Conservation (phyloP, 2,329 filamentous ascomycete species). For the Colletotrichum lupini region DNA sequence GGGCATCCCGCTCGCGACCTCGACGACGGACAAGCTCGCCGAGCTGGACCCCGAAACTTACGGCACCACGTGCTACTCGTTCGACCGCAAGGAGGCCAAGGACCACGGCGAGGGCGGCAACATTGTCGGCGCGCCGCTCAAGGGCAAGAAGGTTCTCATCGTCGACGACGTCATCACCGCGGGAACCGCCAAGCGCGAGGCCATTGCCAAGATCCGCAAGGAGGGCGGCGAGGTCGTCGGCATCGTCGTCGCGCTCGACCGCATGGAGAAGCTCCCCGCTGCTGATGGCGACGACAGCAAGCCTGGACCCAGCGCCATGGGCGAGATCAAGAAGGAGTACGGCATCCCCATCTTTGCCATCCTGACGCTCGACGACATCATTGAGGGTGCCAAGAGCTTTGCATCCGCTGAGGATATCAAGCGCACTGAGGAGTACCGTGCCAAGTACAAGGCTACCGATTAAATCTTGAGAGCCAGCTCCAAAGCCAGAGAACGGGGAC, state of each 20-base stretch:
- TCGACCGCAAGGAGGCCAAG: constrained; percentile 97
- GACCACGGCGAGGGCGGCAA: constrained; percentile 94
- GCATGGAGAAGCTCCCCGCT: constrained; percentile 82
- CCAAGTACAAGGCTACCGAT: constrained; percentile 71
- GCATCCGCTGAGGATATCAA: constrained; percentile 72
- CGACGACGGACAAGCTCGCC: constrained; percentile 80
- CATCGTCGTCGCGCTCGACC: constrained; percentile 88
- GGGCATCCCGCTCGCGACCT: constrained; percentile 89
- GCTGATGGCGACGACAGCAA: constrained; percentile 74
- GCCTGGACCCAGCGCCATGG: constrained; percentile 83
- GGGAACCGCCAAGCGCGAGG: constrained; percentile 92
- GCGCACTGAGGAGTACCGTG: constrained; percentile 79
- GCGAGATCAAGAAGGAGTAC: constrained; percentile 85
- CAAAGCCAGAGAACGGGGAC: no score
- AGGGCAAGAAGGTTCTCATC: constrained; percentile 87
- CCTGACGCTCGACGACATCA: constrained; percentile 85
- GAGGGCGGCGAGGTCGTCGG: constrained; percentile 88
- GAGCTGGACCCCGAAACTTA: constrained; percentile 75
- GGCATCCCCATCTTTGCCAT: constrained; percentile 87
- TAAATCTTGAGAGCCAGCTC: constrained; percentile 40
- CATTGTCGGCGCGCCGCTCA: constrained; percentile 88
- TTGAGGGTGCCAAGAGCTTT: constrained; percentile 72
- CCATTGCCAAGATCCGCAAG: constrained; percentile 86
- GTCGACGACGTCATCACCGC: constrained; percentile 98
- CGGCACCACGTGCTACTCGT: constrained; percentile 81